phyloP scores from a whole-genome alignment of 345 rosid genomes.

The Lumnitzera racemosa region DNA sequence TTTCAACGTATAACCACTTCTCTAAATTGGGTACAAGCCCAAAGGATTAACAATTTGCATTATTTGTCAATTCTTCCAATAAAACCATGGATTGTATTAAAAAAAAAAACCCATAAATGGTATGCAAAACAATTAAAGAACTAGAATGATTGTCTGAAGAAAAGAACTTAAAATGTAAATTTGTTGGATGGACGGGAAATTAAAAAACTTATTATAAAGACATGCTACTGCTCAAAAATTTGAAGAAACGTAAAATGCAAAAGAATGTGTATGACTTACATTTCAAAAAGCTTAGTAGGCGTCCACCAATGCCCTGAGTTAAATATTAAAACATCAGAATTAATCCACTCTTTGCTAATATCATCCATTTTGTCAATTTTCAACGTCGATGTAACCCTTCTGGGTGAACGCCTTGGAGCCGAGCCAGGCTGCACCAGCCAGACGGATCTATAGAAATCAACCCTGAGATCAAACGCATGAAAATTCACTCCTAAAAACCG shows the following conservation, averaged over 20 bases:
- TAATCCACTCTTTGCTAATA: constrained; percentile 62
- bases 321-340: constrained; percentile 54
- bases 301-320: constrained; percentile 87
- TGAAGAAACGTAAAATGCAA: not conserved
- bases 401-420: constrained; percentile 43
- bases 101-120: not conserved
- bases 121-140: too few species aligned
- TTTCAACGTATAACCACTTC: too few species aligned
- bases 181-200: too few species aligned
- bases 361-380: constrained; percentile 51
- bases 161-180: too few species aligned
- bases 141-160: too few species aligned
- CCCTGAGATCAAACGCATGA: constrained; percentile 32
- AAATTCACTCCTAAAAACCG: constrained; percentile 49
- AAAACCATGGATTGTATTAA: not conserved
- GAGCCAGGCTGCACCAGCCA: constrained; percentile 53
- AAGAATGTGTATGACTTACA: constrained; percentile 33
- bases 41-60: not conserved
- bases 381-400: constrained; percentile 53
- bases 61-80: not conserved
- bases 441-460: constrained; percentile 68
- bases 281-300: constrained; percentile 54
- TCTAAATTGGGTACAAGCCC: too few species aligned
- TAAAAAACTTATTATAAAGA: too few species aligned
- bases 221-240: too few species aligned